These are phyloP conservation scores for Kalaharituber pfeilii DNA, from an alignment of 2,329 filamentous ascomycete genomes.

Conservation along the genomic window DNA sequence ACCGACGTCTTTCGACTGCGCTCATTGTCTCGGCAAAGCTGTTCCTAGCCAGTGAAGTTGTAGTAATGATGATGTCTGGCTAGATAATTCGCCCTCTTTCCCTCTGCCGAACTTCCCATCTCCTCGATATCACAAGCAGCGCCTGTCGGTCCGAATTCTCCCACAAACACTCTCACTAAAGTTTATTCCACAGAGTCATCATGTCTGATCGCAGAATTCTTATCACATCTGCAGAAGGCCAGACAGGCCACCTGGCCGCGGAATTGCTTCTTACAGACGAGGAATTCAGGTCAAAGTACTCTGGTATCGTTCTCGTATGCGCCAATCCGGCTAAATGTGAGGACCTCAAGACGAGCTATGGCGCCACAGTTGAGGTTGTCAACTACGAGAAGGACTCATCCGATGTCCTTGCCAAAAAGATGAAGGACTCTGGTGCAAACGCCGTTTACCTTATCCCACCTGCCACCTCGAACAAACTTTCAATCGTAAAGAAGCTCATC, in stretches of 20 bases:
- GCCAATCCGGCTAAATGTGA: constrained; percentile 29
- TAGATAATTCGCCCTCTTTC: too few relatives aligned
- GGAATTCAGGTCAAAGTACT: constrained; percentile 30
- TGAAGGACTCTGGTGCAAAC: constrained; percentile 32
- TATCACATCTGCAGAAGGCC: constrained; percentile 34
- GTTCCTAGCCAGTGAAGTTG: too few relatives aligned
- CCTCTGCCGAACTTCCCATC: too few relatives aligned
- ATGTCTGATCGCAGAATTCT: constrained; percentile 34
- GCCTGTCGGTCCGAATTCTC: too few relatives aligned
- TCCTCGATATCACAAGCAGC: too few relatives aligned
- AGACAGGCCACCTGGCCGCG: constrained; percentile 36
- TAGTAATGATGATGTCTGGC: too few relatives aligned
- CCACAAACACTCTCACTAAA: too few relatives aligned
- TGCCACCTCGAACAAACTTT: constrained; percentile 31
- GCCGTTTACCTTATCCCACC: constrained; percentile 36
- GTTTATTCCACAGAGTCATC: too few relatives aligned
- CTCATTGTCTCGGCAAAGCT: too few relatives aligned
- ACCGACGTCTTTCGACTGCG: too few relatives aligned
- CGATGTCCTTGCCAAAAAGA: constrained; percentile 29
- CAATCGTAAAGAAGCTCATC: constrained; percentile 32
- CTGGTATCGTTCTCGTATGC: constrained; percentile 30
- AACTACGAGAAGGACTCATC: not conserved
- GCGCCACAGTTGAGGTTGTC: constrained; percentile 21
- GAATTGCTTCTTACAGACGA: constrained; percentile 33
- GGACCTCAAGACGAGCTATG: constrained; percentile 28